These are phyloP conservation scores for Annulohypoxylon stygium DNA, from an alignment of 495 filamentous ascomycete species.

Conservation along the genomic window DNA sequence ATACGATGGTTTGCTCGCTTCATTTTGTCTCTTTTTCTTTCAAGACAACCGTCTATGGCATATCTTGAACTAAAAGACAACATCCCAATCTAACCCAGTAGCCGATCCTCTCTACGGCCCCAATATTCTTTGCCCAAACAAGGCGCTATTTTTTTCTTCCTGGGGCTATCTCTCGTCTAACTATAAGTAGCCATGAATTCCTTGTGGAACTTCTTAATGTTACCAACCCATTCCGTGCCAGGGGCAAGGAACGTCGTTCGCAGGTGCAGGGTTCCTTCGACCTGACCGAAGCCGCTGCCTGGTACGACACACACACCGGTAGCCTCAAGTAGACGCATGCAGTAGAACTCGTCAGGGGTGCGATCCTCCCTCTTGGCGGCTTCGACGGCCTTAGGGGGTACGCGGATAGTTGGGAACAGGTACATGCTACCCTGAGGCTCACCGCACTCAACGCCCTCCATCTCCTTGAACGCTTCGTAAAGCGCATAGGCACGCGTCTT, in stretches of 20 bases:
- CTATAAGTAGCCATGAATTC: constrained; percentile 90
- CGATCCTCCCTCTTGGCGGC: constrained; percentile 80
- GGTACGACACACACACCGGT: constrained; percentile 97
- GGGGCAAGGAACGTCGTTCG: constrained; percentile 96
- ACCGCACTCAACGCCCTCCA: constrained; percentile 95
- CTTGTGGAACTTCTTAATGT: constrained; percentile 88
- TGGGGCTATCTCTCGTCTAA: constrained; percentile 34
- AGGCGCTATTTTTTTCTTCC: background rate
- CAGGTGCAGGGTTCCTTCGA: constrained; percentile 91
- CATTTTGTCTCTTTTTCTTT: background rate
- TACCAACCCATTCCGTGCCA: constrained; percentile 92
- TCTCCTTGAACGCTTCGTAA: constrained; percentile 87
- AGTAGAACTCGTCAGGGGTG: constrained; percentile 92
- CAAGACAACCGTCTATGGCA: background rate
- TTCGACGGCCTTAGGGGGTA: constrained; percentile 79
- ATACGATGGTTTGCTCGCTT: background rate
- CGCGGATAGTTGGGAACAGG: constrained; percentile 92
- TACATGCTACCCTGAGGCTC: constrained; percentile 95
- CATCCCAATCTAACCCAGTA: background rate
- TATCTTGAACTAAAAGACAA: background rate
- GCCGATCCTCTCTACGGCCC: background rate
- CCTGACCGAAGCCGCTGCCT: constrained; percentile 93
- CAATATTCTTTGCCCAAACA: background rate
- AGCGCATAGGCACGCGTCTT: constrained; percentile 83
- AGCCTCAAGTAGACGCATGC: constrained; percentile 86